Conservation (phyloP, 805 yeast genomes). For the Zygoascus flipseniorum region DNA sequence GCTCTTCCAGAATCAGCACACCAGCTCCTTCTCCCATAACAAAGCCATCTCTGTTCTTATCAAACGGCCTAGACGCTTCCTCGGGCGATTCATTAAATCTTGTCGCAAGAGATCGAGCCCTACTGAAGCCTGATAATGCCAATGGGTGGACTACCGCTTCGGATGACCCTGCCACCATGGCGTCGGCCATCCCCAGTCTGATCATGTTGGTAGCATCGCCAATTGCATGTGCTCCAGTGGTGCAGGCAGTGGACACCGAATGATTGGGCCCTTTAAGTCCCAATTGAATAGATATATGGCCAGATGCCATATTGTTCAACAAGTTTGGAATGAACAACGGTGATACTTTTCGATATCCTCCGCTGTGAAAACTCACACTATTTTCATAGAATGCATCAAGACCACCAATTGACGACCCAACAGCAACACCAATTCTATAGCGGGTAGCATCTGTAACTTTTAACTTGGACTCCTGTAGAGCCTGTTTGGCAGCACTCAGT, state of each 20-base stretch:
- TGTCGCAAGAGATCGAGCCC: slow-evolving; percentile 74
- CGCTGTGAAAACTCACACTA: slow-evolving; percentile 39
- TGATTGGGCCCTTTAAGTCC: slow-evolving; percentile 81
- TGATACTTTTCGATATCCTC: slow-evolving; percentile 62
- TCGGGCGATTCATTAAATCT: slow-evolving; percentile 52
- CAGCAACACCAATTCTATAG: slow-evolving; percentile 49
- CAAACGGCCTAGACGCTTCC: slow-evolving; percentile 82
- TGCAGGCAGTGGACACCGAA: slow-evolving; percentile 89
- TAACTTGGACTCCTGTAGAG: slow-evolving; percentile 42
- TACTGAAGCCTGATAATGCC: slow-evolving; percentile 81
- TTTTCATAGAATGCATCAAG: slow-evolving; percentile 64
- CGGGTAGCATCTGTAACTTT: slow-evolving; percentile 12
- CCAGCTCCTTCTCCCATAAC: slow-evolving; percentile 94
- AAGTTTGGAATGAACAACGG: slow-evolving; percentile 83
- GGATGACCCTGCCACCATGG: slow-evolving; percentile 90
- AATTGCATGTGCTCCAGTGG: slow-evolving; percentile 88
- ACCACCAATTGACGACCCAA: slow-evolving; percentile 92
- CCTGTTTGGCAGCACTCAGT: slow-evolving; percentile 66
- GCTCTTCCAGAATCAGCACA: slow-evolving; percentile 62
- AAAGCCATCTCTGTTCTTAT: slow-evolving; percentile 68
- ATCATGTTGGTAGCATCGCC: slow-evolving; percentile 89
- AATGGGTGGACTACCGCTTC: slow-evolving; percentile 83
- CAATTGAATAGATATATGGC: slow-evolving; percentile 72
- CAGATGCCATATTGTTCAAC: slow-evolving; percentile 89
- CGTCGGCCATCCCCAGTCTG: slow-evolving; percentile 69